Conservation (phyloP, 257 asterid species). For the Scutellaria barbata region DNA sequence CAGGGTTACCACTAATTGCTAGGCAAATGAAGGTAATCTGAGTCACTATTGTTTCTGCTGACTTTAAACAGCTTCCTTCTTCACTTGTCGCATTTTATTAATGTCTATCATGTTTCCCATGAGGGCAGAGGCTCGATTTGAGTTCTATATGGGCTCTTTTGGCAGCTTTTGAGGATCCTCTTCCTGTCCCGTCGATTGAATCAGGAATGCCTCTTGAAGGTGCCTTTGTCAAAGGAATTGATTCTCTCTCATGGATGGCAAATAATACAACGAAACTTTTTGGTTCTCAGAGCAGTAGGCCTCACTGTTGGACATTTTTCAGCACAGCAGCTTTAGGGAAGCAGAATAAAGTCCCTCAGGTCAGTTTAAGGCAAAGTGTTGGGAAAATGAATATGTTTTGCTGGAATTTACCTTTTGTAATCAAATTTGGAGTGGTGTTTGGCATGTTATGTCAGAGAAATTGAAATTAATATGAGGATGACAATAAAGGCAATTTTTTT, state of each 20-base stretch:
- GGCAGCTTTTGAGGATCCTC: constrained; percentile 91
- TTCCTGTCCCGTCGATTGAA: constrained; percentile 57
- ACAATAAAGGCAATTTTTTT: constrained; percentile 3
- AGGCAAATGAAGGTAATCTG: constrained; percentile 89
- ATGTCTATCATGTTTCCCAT: constrained; percentile 24
- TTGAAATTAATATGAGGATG: not conserved
- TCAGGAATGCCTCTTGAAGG: constrained; percentile 68
- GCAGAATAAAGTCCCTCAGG: constrained; percentile 95
- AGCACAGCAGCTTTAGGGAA: constrained; percentile 83
- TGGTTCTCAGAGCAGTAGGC: constrained; percentile 54
- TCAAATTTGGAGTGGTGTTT: not conserved
- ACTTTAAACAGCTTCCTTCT: constrained; percentile 10
- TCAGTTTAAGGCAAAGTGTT: constrained; percentile 40
- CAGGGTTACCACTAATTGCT: constrained; percentile 95
- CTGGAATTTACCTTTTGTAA: not conserved
- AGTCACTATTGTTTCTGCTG: constrained; percentile 28
- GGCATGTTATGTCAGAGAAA: not conserved
- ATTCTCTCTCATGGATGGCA: constrained; percentile 93
- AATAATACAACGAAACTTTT: constrained; percentile 74
- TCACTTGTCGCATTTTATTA: constrained; percentile 28
- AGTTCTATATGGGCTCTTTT: constrained; percentile 95
- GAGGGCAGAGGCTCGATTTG: constrained; percentile 73
- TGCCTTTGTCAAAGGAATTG: constrained; percentile 86
- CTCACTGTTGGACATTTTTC: constrained; percentile 90
- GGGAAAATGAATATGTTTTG: not conserved